phyloP scores from a whole-genome alignment of 169 alveolate genomes.

The Plasmodium yoelii region DNA sequence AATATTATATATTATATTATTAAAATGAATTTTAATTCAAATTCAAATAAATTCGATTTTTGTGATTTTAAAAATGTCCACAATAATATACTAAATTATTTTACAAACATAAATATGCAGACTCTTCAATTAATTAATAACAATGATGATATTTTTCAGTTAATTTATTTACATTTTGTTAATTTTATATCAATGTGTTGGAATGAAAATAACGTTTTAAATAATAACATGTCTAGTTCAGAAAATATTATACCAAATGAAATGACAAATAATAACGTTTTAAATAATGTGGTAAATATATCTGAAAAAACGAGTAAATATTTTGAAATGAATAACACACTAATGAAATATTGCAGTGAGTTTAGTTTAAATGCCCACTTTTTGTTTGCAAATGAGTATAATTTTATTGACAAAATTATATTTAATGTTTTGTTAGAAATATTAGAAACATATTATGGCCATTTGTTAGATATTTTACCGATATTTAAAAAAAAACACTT shows the following conservation, averaged over 20 bases:
- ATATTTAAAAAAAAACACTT: slow-evolving; percentile 46
- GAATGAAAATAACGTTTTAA: slow-evolving; percentile 15
- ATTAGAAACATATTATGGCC: slow-evolving; percentile 33
- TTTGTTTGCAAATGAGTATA: neutral
- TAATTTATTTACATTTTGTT: slow-evolving; percentile 32
- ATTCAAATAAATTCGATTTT: slow-evolving; percentile 18
- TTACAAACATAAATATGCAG: slow-evolving; percentile 12
- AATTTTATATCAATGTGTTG: slow-evolving; percentile 30
- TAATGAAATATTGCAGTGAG: slow-evolving; percentile 10
- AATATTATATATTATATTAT: slow-evolving; percentile 39
- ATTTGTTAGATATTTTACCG: slow-evolving; percentile 45
- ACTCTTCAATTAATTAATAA: slow-evolving; percentile 8
- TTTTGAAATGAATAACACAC: slow-evolving; percentile 16
- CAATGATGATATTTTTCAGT: slow-evolving; percentile 17
- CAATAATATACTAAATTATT: slow-evolving; percentile 26
- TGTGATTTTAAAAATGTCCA: slow-evolving; percentile 29
- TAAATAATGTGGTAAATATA: neutral
- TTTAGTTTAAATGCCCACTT: slow-evolving; percentile 11
- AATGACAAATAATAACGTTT: slow-evolving; percentile 1
- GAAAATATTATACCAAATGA: slow-evolving; percentile 6
- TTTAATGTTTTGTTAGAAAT: slow-evolving; percentile 39
- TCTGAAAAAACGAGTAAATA: slow-evolving; percentile 34
- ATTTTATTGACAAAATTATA: slow-evolving; percentile 31
- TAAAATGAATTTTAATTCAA: slow-evolving; percentile 49
- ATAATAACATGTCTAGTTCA: slow-evolving; percentile 15